phyloP scores from a whole-genome alignment of 306 rosid species.

The Abrus precatorius region DNA sequence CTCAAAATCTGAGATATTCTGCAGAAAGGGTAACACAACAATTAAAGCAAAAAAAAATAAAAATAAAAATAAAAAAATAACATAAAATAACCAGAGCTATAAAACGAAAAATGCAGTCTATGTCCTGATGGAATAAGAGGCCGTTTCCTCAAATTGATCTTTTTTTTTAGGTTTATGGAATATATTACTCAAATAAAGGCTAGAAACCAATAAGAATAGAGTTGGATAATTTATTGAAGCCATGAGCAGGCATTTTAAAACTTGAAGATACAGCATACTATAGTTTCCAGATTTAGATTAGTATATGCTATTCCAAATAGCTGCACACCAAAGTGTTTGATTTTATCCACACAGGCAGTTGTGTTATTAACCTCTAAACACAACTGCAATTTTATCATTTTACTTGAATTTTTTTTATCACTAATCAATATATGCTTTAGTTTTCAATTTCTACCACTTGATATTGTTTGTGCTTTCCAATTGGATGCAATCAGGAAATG shows the following conservation, averaged over 20 bases:
- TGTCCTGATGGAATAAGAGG: conserved; percentile 25
- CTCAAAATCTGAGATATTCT: conserved; percentile 44
- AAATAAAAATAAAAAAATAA: too few relatives aligned
- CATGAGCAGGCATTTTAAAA: background rate
- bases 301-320: conserved; percentile 2
- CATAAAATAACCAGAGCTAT: conserved; percentile 27
- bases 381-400: conserved; percentile 8
- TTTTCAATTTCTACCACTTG: conserved; percentile 38
- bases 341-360: conserved; percentile 24
- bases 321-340: background rate
- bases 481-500: conserved; percentile 30
- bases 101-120: conserved; percentile 9
- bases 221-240: conserved; percentile 8
- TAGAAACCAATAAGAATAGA: background rate
- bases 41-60: conserved; percentile 17
- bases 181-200: conserved; percentile 19
- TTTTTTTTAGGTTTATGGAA: background rate
- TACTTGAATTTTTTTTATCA: background rate
- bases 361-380: conserved; percentile 12
- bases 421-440: background rate
- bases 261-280: background rate
- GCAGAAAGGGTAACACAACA: conserved; percentile 51
- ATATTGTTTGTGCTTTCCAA: conserved; percentile 26
- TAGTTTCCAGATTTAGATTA: conserved; percentile 1
- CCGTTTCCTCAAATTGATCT: background rate